phyloP scores from a whole-genome alignment of 1,284 basidiomycete genomes.

The Naganishia albida region DNA sequence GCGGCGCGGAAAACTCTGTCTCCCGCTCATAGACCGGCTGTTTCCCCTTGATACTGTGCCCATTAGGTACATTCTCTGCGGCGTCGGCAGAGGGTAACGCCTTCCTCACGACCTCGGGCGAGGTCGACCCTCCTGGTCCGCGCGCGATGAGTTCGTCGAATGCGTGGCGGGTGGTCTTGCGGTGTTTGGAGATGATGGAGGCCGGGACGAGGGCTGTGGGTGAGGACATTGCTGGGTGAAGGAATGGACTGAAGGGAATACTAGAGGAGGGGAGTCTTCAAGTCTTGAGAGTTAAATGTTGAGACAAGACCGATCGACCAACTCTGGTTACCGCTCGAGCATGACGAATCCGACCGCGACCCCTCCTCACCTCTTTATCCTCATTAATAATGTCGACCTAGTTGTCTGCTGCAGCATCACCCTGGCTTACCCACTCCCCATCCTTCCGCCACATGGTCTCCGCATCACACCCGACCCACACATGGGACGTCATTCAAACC shows the following conservation, averaged over 20 bases:
- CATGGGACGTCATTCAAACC: conserved; percentile 55
- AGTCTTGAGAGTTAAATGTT: no score
- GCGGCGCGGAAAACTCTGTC: background rate
- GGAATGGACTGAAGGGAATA: no score
- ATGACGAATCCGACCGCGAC: conserved; percentile 5
- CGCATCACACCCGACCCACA: conserved; percentile 19
- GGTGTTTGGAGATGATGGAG: conserved; percentile 9
- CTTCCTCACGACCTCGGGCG: background rate
- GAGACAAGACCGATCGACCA: no score
- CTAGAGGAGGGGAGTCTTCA: no score
- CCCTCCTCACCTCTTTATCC: no score
- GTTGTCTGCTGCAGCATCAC: no score
- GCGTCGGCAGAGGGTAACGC: background rate
- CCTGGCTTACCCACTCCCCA: background rate
- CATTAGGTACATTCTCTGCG: background rate
- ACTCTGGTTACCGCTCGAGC: background rate
- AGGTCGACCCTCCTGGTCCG: conserved; percentile 2
- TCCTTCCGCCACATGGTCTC: conserved; percentile 8
- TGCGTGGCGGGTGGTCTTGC: conserved; percentile 12
- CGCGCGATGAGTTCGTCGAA: conserved; percentile 1
- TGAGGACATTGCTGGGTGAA: background rate
- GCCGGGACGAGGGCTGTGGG: conserved; percentile 19
- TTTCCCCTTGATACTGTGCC: conserved; percentile 3
- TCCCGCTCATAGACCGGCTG: conserved; percentile 9
- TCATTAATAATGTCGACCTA: no score